Evolutionary conservation across 768 basidiomycete species (phyloP).

Genomic region (Kwoniella dejecticola): DNA sequence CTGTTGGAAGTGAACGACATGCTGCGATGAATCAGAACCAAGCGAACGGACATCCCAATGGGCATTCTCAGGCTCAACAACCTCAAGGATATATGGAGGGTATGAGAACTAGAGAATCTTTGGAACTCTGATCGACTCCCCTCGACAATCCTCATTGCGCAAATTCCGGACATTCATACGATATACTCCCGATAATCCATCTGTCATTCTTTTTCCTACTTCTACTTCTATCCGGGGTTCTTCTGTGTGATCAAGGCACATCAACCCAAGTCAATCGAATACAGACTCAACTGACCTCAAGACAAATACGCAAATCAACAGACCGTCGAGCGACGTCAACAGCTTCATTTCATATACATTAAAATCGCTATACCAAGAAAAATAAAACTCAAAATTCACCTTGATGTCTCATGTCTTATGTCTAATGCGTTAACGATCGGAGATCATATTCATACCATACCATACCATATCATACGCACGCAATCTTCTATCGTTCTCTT

Average conservation of each 20-base stretch:
- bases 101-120: slow-evolving; percentile 41
- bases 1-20: slow-evolving; percentile 10
- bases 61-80: not conserved
- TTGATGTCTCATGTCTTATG: not conserved
- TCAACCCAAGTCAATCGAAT: no score
- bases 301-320: slow-evolving; percentile 1
- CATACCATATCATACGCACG: not conserved
- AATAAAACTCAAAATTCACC: not conserved
- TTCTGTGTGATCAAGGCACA: no score
- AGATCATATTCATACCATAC: not conserved
- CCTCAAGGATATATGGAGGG: slow-evolving; percentile 21
- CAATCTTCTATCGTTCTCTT: not conserved
- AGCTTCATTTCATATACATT: not conserved
- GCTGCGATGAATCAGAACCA: not conserved
- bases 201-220: no score
- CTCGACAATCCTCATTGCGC: no score
- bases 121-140: slow-evolving; percentile 31
- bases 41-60: slow-evolving; percentile 2
- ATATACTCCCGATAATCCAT: no score
- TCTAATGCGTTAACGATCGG: not conserved
- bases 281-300: slow-evolving; percentile 1
- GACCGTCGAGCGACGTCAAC: no score
- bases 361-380: not conserved
- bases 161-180: no score
- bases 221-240: no score